phyloP scores from a whole-genome alignment of 306 rosid species.

The Cucumis melo region DNA sequence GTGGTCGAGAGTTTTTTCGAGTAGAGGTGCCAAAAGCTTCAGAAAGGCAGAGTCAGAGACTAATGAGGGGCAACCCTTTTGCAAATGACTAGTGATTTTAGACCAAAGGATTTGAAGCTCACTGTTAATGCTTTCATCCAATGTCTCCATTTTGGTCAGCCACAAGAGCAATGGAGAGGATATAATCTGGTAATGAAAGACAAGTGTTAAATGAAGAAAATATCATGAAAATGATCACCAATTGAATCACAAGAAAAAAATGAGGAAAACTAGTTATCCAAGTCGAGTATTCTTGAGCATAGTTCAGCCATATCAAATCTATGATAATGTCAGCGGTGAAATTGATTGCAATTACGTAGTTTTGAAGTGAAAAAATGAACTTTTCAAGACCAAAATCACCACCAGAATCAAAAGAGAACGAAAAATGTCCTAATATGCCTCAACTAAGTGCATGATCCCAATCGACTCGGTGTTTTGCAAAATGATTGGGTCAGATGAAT shows the following conservation, averaged over 20 bases:
- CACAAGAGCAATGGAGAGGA: constrained; percentile 58
- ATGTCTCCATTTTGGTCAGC: constrained; percentile 33
- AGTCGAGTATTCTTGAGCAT: not conserved
- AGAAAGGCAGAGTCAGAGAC: constrained; percentile 52
- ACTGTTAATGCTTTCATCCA: constrained; percentile 24
- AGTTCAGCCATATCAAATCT: not conserved
- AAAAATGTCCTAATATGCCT: not conserved
- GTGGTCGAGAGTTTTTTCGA: constrained; percentile 65
- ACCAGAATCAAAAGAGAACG: not conserved
- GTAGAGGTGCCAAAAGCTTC: constrained; percentile 41
- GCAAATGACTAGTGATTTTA: constrained; percentile 37
- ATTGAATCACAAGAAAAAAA: not conserved
- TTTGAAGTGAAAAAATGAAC: not conserved
- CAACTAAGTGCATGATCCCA: not conserved
- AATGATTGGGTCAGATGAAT: not conserved
- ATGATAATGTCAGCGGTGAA: not conserved
- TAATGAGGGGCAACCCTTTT: constrained; percentile 43
- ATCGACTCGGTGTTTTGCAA: not conserved
- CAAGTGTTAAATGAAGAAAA: not conserved
- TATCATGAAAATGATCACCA: not conserved
- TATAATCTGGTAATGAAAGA: constrained; percentile 30
- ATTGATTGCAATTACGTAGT: not conserved
- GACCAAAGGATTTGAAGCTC: constrained; percentile 49
- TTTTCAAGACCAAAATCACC: constrained; percentile 17
- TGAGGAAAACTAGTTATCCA: not conserved